Conservation (phyloP, 2,329 filamentous ascomycete species). For the Calonectria leucothoes region DNA sequence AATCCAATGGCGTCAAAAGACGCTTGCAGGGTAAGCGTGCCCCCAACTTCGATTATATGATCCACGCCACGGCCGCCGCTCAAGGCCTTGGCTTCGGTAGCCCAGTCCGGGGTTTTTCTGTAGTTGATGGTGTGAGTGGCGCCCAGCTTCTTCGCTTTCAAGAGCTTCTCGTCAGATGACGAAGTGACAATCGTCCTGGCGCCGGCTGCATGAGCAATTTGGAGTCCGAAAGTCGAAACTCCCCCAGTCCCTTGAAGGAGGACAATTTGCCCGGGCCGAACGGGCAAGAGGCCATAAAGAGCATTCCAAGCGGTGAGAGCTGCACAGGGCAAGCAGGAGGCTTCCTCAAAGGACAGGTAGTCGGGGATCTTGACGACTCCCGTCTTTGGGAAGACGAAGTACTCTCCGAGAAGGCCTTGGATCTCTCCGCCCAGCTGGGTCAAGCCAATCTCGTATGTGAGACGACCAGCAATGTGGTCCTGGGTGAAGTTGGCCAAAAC, state of each 20-base stretch:
- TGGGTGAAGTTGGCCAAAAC: slow-evolving; percentile 26
- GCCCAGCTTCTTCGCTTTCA: slow-evolving; percentile 22
- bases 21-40: slow-evolving; percentile 21
- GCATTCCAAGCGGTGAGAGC: slow-evolving; percentile 32
- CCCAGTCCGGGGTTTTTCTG: slow-evolving; percentile 23
- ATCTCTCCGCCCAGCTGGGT: slow-evolving; percentile 22
- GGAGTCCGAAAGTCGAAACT: slow-evolving; percentile 22
- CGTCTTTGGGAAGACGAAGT: slow-evolving; percentile 28
- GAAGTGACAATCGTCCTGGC: slow-evolving; percentile 40
- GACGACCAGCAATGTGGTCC: slow-evolving; percentile 24
- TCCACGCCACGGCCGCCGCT: slow-evolving; percentile 26
- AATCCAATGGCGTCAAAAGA: slow-evolving; percentile 22
- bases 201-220: slow-evolving; percentile 24
- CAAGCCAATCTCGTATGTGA: slow-evolving; percentile 20
- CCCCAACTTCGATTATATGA: slow-evolving; percentile 21
- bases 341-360: slow-evolving; percentile 31
- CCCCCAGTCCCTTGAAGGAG: slow-evolving; percentile 51
- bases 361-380: slow-evolving; percentile 30
- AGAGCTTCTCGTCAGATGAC: slow-evolving; percentile 31
- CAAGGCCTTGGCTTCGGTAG: slow-evolving; percentile 20
- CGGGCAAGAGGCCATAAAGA: slow-evolving; percentile 15
- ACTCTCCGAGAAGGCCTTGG: slow-evolving; percentile 29
- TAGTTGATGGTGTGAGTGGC: slow-evolving; percentile 29
- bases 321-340: slow-evolving; percentile 28
- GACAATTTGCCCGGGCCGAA: slow-evolving; percentile 50